These are phyloP conservation scores for Calocera cornea DNA, from an alignment of 768 basidiomycete species.

Conservation along the genomic window DNA sequence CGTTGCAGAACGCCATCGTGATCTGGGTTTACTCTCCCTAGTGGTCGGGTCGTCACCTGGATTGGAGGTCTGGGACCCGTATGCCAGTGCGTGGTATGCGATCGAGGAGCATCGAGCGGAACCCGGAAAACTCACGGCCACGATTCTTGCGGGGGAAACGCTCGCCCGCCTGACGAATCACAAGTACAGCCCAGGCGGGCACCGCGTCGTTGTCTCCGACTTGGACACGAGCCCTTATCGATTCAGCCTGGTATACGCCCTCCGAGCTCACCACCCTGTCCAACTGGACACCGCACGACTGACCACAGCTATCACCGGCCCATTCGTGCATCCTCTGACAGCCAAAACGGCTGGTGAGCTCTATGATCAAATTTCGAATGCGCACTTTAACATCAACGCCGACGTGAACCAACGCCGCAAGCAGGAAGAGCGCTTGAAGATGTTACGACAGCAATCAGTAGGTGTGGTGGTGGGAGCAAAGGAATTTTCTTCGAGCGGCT, in stretches of 20 bases:
- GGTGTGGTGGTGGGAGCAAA: background rate
- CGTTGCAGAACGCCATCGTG: conserved; percentile 13
- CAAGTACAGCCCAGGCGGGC: conserved; percentile 12
- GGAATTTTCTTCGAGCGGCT: no score
- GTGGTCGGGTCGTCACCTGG: conserved; percentile 15
- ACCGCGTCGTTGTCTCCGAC: conserved; percentile 12
- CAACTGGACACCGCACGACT: conserved; percentile 10
- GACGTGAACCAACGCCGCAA: conserved; percentile 5
- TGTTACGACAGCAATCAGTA: background rate
- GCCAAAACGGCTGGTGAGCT: conserved; percentile 10
- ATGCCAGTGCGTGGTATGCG: conserved; percentile 9
- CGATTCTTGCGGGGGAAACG: conserved; percentile 15
- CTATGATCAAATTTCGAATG: conserved; percentile 11
- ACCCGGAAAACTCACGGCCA: conserved; percentile 11
- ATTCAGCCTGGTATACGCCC: conserved; percentile 13
- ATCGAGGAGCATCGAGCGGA: conserved; percentile 11
- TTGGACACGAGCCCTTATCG: conserved; percentile 9
- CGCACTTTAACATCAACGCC: conserved; percentile 15
- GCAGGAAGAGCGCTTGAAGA: conserved; percentile 10
- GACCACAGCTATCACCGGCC: conserved; percentile 12
- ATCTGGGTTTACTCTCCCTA: conserved; percentile 14
- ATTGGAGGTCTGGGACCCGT: conserved; percentile 12
- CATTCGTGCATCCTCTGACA: conserved; percentile 5
- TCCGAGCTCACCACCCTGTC: conserved; percentile 12
- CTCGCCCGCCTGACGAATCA: conserved; percentile 13